Percentiles rank a stretch among this genome's conserved stretches.
These are phyloP conservation scores for Nowakowskiella sp. DNA, from an alignment of 192 early-diverging fungal species.

Conservation along the genomic window DNA sequence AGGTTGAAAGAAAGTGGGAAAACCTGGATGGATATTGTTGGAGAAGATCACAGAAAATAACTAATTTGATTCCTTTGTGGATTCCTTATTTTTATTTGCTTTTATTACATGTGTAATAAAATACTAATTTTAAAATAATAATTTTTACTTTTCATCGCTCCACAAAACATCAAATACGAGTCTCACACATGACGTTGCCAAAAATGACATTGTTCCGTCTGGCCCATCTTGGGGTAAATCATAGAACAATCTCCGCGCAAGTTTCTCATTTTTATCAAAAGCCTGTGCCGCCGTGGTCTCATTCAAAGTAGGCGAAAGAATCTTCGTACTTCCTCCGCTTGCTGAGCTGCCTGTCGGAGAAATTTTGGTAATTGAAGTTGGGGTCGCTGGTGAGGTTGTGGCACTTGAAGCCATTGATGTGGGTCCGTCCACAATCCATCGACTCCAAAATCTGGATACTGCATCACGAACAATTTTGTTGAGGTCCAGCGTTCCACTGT, in stretches of 20 bases:
- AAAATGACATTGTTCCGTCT: constrained; percentile 58
- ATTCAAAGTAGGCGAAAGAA: neutral
- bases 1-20: constrained; percentile 53
- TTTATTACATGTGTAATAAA: too few species aligned
- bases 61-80: too few species aligned
- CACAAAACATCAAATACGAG: constrained; percentile 29
- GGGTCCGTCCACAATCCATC: constrained; percentile 52
- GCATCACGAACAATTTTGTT: constrained; percentile 58
- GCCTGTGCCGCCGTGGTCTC: neutral
- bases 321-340: constrained; percentile 5
- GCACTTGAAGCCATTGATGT: neutral
- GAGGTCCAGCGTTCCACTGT: constrained; percentile 43
- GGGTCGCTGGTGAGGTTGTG: neutral
- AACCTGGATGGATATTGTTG: constrained; percentile 58
- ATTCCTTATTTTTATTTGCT: too few species aligned
- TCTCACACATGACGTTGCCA: constrained; percentile 38
- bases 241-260: constrained; percentile 68
- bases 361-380: neutral
- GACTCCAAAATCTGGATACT: constrained; percentile 56
- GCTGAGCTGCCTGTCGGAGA: neutral
- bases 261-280: constrained; percentile 51
- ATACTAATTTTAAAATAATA: too few species aligned
- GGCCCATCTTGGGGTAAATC: constrained; percentile 64
- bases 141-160: too few species aligned
- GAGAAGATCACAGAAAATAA: constrained; percentile 20